phyloP scores from a whole-genome alignment of 345 rosid genomes.

The Sisymbrium irio region DNA sequence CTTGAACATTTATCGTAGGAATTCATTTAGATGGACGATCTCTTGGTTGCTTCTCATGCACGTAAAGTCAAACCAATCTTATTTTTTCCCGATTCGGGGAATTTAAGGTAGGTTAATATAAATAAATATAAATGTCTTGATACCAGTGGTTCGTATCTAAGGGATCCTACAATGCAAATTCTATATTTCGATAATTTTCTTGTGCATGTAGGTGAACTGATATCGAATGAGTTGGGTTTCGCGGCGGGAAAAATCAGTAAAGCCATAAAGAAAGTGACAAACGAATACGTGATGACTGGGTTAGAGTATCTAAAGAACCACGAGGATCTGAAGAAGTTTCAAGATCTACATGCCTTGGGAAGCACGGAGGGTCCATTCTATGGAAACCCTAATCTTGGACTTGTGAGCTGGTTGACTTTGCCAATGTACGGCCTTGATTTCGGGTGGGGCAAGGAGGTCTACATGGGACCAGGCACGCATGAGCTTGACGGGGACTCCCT shows the following conservation, averaged over 20 bases:
- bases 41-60: not conserved
- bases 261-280: conserved; percentile 43
- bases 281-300: conserved; percentile 39
- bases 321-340: conserved; percentile 41
- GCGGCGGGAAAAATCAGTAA: conserved; percentile 43
- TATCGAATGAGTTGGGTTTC: conserved; percentile 43
- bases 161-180: not conserved
- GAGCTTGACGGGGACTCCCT: conserved; percentile 50
- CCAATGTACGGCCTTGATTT: conserved; percentile 56
- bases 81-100: not conserved
- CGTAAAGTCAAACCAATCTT: no score
- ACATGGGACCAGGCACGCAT: conserved; percentile 53
- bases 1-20: not conserved
- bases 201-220: conserved; percentile 31
- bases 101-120: not conserved
- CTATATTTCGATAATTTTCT: not conserved
- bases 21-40: not conserved
- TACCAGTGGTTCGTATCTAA: not conserved
- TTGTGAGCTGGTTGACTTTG: conserved; percentile 60
- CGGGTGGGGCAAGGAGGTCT: conserved; percentile 61
- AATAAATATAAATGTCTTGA: not conserved
- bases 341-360: conserved; percentile 50
- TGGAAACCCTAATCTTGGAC: conserved; percentile 64
- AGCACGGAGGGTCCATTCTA: conserved; percentile 49
- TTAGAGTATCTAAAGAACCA: conserved; percentile 46